Evolutionary conservation across 352 stramenopile genomes (phyloP), one percentile per base, ranked within the genome.

Genomic region (Bremia lactucae): DNA sequence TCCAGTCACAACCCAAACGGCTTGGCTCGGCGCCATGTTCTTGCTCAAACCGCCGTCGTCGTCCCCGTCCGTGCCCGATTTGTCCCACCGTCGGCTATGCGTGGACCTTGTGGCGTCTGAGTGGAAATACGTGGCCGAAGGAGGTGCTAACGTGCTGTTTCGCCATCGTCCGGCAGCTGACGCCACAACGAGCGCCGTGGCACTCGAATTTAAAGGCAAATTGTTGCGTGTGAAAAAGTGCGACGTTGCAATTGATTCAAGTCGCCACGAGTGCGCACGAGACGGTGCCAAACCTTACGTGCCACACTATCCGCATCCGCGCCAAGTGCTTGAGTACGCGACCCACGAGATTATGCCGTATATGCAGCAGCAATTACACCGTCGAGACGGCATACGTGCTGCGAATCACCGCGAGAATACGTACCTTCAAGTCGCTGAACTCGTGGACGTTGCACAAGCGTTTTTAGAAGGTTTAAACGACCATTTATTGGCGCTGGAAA

Each of bases 111-210:
- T 46, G 6, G 71, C 69, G 8, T 49, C 47, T 31, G 79, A 94
- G 49, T 94, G 82, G 82, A 87, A 83, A 45, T 94, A 94, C 57
- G 73, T 92, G 31, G 76, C 74, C 5, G 82, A 94, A 40, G 82
- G 82, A 23, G 82, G 77, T 44, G 79, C 82, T 8, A 94, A 94
- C 59, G 73, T 94, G 24, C 52, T 90, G 8, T 89, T 88, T 50
- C 77, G 79, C 7, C 80, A 92, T 50, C 61, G 76, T 18, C 70
- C 70, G 25, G 24, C 37, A n/a, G 15, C 16, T 13, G 21, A 36
- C 9, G 15, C 47, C 1, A 38, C 47, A 9, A 52, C 43, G 8
- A 55, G 47, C 31, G 46, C 41, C 14, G 34, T 55, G 1, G 52
- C 58, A 1, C 31, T 31, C 9, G 53, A 65, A 10, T 87, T 94